Evolutionary conservation across 2,329 filamentous ascomycete genomes (phyloP).

Genomic region (Aspergillus clavatus): DNA sequence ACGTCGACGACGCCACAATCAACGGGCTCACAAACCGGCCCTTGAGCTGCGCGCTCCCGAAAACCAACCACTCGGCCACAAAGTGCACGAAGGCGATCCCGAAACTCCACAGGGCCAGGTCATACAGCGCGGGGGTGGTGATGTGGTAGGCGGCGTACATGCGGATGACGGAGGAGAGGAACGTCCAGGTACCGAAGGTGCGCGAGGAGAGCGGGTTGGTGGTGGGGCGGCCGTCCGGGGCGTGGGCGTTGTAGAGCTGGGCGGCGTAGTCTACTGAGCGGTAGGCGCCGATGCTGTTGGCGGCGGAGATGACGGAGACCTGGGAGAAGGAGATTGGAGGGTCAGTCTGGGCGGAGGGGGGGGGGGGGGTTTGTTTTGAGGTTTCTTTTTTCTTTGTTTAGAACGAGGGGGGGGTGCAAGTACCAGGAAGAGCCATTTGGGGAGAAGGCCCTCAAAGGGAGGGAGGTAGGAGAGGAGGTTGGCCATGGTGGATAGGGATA

Average conservation of each 20-base stretch:
- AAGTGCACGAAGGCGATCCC: constrained; percentile 74
- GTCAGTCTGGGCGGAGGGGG: background rate
- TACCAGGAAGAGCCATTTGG: constrained; percentile 64
- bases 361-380: too few relatives aligned
- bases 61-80: constrained; percentile 72
- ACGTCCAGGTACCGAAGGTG: constrained; percentile 84
- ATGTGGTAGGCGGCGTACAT: constrained; percentile 83
- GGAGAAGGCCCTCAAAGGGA: constrained; percentile 49
- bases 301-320: constrained; percentile 77
- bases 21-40: constrained; percentile 56
- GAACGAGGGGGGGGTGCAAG: constrained; percentile 14
- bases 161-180: constrained; percentile 70
- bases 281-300: constrained; percentile 83
- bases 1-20: constrained; percentile 50
- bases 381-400: too few relatives aligned
- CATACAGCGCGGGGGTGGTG: constrained; percentile 65
- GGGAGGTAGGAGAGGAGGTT: constrained; percentile 30
- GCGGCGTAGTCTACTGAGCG: constrained; percentile 72
- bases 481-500: constrained; percentile 19
- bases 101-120: constrained; percentile 78
- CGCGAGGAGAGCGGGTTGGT: constrained; percentile 72
- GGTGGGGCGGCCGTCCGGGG: constrained; percentile 49
- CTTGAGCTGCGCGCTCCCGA: constrained; percentile 66
- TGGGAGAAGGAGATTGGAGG: constrained; percentile 36
- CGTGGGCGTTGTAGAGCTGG: constrained; percentile 66